Conservation (phyloP, 768 basidiomycete species). For the Paxillus rubicundulus region DNA sequence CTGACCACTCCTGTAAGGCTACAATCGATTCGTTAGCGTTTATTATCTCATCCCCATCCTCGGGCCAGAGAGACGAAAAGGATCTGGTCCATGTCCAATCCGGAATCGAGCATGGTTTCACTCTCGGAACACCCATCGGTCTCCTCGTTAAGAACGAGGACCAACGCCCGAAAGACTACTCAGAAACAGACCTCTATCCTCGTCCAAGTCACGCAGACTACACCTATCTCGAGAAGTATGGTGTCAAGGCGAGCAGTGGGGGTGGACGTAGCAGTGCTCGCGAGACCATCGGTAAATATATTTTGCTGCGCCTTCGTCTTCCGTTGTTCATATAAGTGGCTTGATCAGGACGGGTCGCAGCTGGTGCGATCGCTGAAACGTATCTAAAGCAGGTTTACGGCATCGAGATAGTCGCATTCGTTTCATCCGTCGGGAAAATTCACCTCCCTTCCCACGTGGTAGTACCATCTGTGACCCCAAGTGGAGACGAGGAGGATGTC, state of each 20-base stretch:
- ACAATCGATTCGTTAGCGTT: not conserved
- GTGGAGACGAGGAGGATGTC: constrained; percentile 54
- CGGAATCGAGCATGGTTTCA: constrained; percentile 89
- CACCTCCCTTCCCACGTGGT: constrained; percentile 60
- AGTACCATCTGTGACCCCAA: constrained; percentile 39
- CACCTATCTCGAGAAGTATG: constrained; percentile 97
- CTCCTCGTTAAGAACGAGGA: constrained; percentile 98
- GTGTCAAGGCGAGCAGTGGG: constrained; percentile 94
- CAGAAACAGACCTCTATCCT: constrained; percentile 96
- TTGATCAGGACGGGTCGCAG: constrained; percentile 83
- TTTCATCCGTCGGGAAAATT: constrained; percentile 93
- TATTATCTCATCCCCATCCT: constrained; percentile 2
- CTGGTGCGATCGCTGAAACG: constrained; percentile 96
- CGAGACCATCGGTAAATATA: constrained; percentile 82
- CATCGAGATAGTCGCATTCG: constrained; percentile 95
- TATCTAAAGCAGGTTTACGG: constrained; percentile 86
- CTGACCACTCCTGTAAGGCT: constrained; percentile 88
- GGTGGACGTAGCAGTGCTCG: constrained; percentile 94
- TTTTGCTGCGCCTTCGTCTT: constrained; percentile 2
- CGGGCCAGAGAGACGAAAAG: constrained; percentile 85
- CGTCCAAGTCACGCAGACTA: constrained; percentile 97
- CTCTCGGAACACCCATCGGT: constrained; percentile 95
- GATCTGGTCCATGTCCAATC: constrained; percentile 93
- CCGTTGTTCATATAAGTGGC: constrained; percentile 5
- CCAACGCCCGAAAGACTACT: constrained; percentile 96